Evolutionary conservation across 1,284 basidiomycete genomes (phyloP).

Genomic region (Retiboletus flavoniger): DNA sequence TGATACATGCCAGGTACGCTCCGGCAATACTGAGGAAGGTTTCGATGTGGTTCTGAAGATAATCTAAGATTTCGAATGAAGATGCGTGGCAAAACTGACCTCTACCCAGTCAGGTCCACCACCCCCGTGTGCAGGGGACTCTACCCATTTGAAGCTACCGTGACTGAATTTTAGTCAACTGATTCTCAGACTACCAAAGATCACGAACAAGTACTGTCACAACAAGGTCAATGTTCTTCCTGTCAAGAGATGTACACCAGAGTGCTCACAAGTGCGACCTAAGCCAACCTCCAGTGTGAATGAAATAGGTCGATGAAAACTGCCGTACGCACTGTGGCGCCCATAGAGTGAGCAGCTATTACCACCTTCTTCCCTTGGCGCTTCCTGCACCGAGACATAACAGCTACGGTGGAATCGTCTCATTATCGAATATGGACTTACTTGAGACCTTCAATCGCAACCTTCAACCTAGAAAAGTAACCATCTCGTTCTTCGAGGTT

Average conservation of each 20-base stretch:
- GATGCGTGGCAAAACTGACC: constrained; percentile 38
- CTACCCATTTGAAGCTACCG: constrained; percentile 91
- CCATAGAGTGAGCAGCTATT: constrained; percentile 89
- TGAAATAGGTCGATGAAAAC: not conserved
- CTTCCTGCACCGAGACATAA: constrained; percentile 40
- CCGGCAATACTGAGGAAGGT: constrained; percentile 84
- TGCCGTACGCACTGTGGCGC: constrained; percentile 60
- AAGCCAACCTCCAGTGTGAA: not conserved
- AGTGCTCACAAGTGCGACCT: constrained; percentile 54
- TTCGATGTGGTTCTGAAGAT: constrained; percentile 66
- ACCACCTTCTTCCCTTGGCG: constrained; percentile 83
- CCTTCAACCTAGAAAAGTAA: constrained; percentile 88
- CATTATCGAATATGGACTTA: constrained; percentile 32
- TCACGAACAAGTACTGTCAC: constrained; percentile 62
- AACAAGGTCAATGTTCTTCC: constrained; percentile 10
- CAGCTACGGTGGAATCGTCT: not conserved
- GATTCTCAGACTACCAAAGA: not conserved
- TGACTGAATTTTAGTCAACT: constrained; percentile 6
- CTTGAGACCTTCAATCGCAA: constrained; percentile 83
- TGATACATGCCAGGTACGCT: constrained; percentile 69
- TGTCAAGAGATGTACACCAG: not conserved
- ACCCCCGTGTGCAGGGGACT: constrained; percentile 79
- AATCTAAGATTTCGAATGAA: not conserved
- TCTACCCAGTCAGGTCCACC: constrained; percentile 94
- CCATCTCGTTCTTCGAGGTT: constrained; percentile 92